Conservation (phyloP, 2,329 filamentous ascomycete species). For the Fusarium coicis region DNA sequence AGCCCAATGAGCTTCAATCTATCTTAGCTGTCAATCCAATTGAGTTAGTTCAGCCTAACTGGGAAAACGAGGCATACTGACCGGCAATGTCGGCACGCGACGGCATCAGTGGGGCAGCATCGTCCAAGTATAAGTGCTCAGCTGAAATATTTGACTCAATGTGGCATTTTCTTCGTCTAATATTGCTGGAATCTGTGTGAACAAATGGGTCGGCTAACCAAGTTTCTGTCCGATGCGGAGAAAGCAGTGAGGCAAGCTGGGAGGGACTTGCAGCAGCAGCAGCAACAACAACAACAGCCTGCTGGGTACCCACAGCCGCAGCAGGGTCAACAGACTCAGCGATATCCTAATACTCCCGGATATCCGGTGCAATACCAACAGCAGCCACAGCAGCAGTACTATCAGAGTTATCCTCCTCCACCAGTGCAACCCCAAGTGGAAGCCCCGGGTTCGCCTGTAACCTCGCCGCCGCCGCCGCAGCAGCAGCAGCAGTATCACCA, state of each 20-base stretch:
- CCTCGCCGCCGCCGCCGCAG: background rate
- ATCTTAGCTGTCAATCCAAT: background rate
- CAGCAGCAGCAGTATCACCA: background rate
- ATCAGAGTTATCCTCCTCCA: background rate
- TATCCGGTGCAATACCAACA: background rate
- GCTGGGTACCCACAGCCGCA: background rate
- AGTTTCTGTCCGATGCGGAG: background rate
- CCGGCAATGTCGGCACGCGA: slow-evolving; percentile 1
- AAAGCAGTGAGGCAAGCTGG: background rate
- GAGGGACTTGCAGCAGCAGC: background rate
- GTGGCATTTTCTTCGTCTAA: no score
- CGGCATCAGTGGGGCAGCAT: background rate
- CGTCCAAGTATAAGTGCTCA: background rate
- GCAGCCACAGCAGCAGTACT: background rate
- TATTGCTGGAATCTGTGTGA: no score
- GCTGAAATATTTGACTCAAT: background rate
- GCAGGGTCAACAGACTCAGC: background rate
- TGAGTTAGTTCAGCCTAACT: background rate
- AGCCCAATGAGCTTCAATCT: background rate
- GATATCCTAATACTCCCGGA: background rate
- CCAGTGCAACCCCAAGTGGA: background rate
- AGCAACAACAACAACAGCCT: background rate
- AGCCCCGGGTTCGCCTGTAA: background rate
- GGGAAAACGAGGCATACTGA: background rate
- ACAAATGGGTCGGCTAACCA: background rate